Base-by-base conservation (phyloP, 768 basidiomycete species). In the Lactarius evosmus region DNA sequence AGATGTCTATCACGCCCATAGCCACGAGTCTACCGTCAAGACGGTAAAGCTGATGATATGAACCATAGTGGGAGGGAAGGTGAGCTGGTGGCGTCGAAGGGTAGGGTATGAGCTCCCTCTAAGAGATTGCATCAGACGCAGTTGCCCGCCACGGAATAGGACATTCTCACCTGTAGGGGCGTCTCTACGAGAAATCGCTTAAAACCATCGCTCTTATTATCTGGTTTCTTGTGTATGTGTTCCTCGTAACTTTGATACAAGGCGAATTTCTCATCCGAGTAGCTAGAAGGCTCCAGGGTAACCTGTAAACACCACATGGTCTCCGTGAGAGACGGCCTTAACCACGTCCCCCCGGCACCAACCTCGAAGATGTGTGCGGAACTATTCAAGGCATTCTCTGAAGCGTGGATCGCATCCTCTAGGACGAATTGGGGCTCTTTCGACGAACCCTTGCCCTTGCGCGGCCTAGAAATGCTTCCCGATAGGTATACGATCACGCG, bases 1-100 rank as follows among this genome's bases (percentile, higher is more conserved):
- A 79, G 60, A 99, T 87, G 73, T 98, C 97, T 60, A 98, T 78
- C 32, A 98, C 91, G 6, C 85, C 87, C 71, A 98, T 79, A 0
- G 92, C 97, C 56, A 97, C 82, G 12, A 98, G 79, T 71, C 86
- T 74, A 4, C 86, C 91, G 69, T 98, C 89, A 29, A 98, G 73
- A 65, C 84, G 82, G 72, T 96, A 97, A 50, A 93, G 76, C 69
- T 94, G 93, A 70, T 98, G 96, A 74, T 93, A 92, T 27, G 92
- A 89, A n/a, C 96, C 96, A 74, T 93, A 98, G 17, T 83, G 75
- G n/a, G 64, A 71, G 0, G 95, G 94, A 11, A 96, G 79, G 69
- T 88, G 81, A 3, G 65, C 61, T 19, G 86, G 83, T 0, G 80
- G 80, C 0, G 73, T 56, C 1, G 71, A 74, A 6, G 75, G 61